A percentile compares a stretch with the other conserved stretches of the same genome.
Conservation (phyloP, 495 filamentous ascomycete genomes). For the Durotheca rogersii region DNA sequence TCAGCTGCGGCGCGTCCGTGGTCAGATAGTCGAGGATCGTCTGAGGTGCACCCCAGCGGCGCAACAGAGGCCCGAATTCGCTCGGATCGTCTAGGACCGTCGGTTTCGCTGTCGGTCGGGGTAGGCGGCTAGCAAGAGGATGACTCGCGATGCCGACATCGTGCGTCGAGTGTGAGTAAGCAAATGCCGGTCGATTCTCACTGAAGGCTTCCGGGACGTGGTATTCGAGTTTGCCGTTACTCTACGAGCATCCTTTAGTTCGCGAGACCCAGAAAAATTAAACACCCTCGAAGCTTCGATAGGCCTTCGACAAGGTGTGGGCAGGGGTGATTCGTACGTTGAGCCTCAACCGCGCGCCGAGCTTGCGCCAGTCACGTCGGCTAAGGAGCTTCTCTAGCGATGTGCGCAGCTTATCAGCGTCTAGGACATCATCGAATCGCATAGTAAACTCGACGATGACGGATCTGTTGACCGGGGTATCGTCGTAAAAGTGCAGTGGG, state of each 20-base stretch:
- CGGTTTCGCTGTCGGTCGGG: conserved; percentile 30
- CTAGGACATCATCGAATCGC: conserved; percentile 52
- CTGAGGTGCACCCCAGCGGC: conserved; percentile 22
- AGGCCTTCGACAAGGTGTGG: neutral
- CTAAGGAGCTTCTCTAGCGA: conserved; percentile 40
- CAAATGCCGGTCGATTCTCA: conserved; percentile 39
- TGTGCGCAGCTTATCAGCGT: conserved; percentile 42
- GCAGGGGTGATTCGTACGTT: conserved; percentile 33
- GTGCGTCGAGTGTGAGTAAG: conserved; percentile 38
- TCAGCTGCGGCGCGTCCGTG: conserved; percentile 45
- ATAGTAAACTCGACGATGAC: conserved; percentile 43
- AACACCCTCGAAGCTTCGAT: neutral
- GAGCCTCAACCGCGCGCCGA: conserved; percentile 46
- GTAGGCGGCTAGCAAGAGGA: conserved; percentile 34
- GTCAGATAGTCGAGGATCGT: conserved; percentile 45
- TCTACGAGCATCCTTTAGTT: conserved; percentile 19
- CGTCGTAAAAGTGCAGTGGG: conserved; percentile 43
- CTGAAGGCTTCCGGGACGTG: conserved; percentile 47
- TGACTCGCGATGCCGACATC: conserved; percentile 38
- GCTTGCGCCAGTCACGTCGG: conserved; percentile 45
- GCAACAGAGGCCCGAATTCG: conserved; percentile 27
- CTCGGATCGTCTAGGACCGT: conserved; percentile 37
- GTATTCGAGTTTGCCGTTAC: conserved; percentile 43
- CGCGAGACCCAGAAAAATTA: neutral
- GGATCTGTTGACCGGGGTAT: conserved; percentile 37